phyloP scores from a whole-genome alignment of 768 basidiomycete species.

The Dacryopinax primogenitus region DNA sequence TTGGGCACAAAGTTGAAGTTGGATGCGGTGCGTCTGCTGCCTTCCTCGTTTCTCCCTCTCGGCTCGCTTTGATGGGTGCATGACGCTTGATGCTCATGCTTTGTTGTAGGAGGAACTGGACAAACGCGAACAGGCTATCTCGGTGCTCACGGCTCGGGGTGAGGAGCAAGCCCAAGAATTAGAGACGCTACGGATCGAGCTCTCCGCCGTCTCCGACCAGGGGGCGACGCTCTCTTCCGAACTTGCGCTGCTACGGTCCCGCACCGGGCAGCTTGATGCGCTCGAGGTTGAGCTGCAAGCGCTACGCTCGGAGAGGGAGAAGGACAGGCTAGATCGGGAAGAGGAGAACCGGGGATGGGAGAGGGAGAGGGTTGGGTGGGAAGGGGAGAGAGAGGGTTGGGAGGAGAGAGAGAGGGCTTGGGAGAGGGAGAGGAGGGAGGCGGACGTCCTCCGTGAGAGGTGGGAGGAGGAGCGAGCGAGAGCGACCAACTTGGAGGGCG shows the following conservation, averaged over 20 bases:
- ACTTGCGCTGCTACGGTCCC: constrained; percentile 51
- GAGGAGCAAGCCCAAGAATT: constrained; percentile 59
- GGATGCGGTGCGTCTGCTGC: constrained; percentile 63
- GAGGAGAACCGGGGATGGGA: constrained; percentile 48
- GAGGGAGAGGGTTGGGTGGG: constrained; percentile 44
- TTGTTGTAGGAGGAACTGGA: constrained; percentile 89
- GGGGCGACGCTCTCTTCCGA: constrained; percentile 55
- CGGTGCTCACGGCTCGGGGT: constrained; percentile 62
- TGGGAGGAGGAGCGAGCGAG: constrained; percentile 61
- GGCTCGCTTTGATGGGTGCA: constrained; percentile 14
- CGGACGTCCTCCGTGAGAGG: constrained; percentile 43
- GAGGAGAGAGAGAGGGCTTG: constrained; percentile 40
- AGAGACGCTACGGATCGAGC: constrained; percentile 67
- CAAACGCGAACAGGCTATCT: constrained; percentile 72
- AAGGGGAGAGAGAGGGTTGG: constrained; percentile 28
- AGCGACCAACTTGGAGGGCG: constrained; percentile 73
- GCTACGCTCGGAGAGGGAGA: constrained; percentile 67
- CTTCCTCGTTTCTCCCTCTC: constrained; percentile 6
- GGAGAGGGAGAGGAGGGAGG: constrained; percentile 49
- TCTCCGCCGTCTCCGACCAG: constrained; percentile 64
- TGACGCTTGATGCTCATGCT: too few species aligned
- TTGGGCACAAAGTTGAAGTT: constrained; percentile 89
- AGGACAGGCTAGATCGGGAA: constrained; percentile 59
- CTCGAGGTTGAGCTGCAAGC: constrained; percentile 77
- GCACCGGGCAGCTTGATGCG: constrained; percentile 36